Percentiles rank a stretch among this genome's conserved stretches.
Evolutionary conservation across 2,329 filamentous ascomycete species (phyloP).

Genomic region (Sarocladium oryzae): DNA sequence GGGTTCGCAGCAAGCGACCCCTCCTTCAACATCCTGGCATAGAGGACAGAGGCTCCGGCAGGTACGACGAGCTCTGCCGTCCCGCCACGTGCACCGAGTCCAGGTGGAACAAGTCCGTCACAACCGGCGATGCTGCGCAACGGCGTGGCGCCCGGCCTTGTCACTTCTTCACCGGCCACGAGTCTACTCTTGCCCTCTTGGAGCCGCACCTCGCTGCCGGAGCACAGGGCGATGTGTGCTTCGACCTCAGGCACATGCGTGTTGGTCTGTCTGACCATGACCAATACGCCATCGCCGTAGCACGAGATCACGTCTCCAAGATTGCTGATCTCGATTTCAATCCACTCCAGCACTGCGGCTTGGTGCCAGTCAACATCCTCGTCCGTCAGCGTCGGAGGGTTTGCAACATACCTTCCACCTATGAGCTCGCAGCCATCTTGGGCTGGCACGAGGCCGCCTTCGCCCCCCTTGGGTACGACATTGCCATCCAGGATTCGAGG

Average conservation of each 20-base stretch:
- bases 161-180: too few relatives aligned
- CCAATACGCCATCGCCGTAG: too few relatives aligned
- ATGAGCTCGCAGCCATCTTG: not conserved
- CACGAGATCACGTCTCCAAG: not conserved
- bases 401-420: not conserved
- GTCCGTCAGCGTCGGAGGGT: not conserved
- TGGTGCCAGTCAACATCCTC: not conserved
- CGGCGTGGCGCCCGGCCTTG: too few relatives aligned
- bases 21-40: not conserved
- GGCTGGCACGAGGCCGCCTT: not conserved
- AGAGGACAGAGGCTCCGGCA: too few relatives aligned
- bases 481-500: not conserved
- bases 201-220: not conserved
- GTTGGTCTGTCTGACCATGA: not conserved
- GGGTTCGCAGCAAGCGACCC: too few relatives aligned
- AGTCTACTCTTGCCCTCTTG: not conserved
- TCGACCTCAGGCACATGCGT: not conserved
- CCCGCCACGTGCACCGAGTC: too few relatives aligned
- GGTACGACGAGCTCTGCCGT: too few relatives aligned
- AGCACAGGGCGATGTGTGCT: not conserved
- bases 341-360: not conserved
- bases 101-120: not conserved
- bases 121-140: not conserved
- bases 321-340: not conserved
- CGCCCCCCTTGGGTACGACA: not conserved